Conservation (phyloP, 2,329 filamentous ascomycete species). For the Cryphonectria nitschkei region DNA sequence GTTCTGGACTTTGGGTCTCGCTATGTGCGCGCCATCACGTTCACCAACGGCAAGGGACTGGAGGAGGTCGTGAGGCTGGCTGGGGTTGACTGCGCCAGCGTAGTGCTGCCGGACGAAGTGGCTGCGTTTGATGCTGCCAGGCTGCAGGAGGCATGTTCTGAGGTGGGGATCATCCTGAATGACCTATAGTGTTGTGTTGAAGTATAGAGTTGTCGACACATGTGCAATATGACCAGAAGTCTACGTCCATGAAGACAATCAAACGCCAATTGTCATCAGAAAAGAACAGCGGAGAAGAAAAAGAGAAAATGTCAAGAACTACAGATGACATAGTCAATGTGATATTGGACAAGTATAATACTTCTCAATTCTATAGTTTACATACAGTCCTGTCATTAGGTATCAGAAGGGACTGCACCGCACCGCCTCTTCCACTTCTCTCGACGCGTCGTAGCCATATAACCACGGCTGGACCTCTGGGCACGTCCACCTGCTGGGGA, state of each 20-base stretch:
- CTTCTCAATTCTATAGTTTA: not conserved
- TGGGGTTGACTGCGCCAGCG: slow-evolving; percentile 39
- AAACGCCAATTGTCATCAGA: too few species aligned
- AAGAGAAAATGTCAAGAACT: too few species aligned
- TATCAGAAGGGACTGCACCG: slow-evolving; percentile 29
- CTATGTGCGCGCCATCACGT: slow-evolving; percentile 52
- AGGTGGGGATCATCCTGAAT: slow-evolving; percentile 9
- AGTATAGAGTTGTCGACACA: too few species aligned
- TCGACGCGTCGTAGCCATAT: slow-evolving; percentile 65
- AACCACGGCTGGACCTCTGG: slow-evolving; percentile 66
- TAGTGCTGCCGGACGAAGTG: slow-evolving; percentile 45
- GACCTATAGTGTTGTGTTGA: slow-evolving; percentile 5
- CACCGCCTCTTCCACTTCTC: slow-evolving; percentile 50
- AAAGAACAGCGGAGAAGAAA: too few species aligned
- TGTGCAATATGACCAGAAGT: not conserved
- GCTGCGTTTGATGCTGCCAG: slow-evolving; percentile 33
- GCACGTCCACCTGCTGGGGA: slow-evolving; percentile 68
- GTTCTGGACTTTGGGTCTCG: slow-evolving; percentile 47
- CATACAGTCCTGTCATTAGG: too few species aligned
- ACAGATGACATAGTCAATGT: too few species aligned
- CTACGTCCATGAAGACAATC: too few species aligned
- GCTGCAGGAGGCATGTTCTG: slow-evolving; percentile 24
- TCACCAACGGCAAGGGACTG: slow-evolving; percentile 53
- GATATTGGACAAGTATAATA: too few species aligned
- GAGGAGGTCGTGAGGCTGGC: slow-evolving; percentile 48